phyloP scores from a whole-genome alignment of 345 rosid species.

The Gossypium anomalum region DNA sequence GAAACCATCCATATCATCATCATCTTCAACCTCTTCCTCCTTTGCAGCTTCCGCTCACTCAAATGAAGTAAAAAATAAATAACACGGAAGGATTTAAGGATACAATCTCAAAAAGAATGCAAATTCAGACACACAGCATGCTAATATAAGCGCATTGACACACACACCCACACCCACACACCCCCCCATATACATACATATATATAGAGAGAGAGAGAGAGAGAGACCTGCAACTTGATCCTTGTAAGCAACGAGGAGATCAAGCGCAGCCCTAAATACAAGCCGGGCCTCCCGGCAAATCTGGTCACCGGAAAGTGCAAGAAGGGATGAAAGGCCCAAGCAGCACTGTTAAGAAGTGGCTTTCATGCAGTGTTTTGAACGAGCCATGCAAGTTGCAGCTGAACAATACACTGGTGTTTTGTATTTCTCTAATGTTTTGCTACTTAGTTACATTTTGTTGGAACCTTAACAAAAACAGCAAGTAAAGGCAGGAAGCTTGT shows the following conservation, averaged over 20 bases:
- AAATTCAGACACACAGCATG: slow-evolving; percentile 4
- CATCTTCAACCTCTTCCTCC: slow-evolving; percentile 75
- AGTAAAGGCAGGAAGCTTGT: no score
- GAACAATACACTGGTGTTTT: no score
- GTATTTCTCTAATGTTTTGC: no score
- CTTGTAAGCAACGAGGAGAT: slow-evolving; percentile 80
- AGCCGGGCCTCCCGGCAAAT: slow-evolving; percentile 81
- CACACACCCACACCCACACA: no score
- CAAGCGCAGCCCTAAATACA: slow-evolving; percentile 79
- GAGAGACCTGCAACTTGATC: slow-evolving; percentile 87
- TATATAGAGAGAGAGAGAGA: neutral
- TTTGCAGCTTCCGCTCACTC: slow-evolving; percentile 56
- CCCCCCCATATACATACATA: neutral
- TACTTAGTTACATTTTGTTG: no score
- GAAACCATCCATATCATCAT: slow-evolving; percentile 93
- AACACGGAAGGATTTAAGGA: neutral
- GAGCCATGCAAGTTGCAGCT: no score
- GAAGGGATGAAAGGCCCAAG: slow-evolving; percentile 84
- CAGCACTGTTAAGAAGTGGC: slow-evolving; percentile 31
- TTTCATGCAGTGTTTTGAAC: no score
- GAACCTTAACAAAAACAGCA: no score
- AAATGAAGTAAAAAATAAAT: neutral
- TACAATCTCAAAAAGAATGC: neutral
- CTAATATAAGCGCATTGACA: neutral
- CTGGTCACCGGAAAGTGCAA: slow-evolving; percentile 77